These are phyloP conservation scores for Coprinopsis sp. DNA, from an alignment of 768 basidiomycete genomes.

Conservation along the genomic window DNA sequence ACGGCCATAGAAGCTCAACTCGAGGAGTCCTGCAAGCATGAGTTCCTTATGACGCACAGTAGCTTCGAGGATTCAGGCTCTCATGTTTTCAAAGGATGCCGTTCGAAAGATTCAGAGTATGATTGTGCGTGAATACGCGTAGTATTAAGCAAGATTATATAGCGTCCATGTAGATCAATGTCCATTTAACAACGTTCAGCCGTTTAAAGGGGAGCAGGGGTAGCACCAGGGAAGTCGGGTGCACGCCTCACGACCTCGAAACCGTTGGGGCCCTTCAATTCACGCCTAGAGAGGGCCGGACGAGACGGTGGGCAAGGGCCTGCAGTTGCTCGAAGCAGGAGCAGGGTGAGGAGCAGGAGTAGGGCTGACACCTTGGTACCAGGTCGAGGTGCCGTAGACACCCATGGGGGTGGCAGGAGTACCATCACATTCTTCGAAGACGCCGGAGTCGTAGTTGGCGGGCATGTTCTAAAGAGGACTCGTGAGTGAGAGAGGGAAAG, in stretches of 20 bases:
- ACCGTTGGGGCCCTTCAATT: slow-evolving; percentile 13
- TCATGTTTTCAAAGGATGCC: too few relatives aligned
- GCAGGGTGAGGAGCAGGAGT: slow-evolving; percentile 58
- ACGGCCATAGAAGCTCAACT: too few relatives aligned
- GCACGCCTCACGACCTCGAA: slow-evolving; percentile 6
- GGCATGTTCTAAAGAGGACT: slow-evolving; percentile 62
- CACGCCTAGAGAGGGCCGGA: slow-evolving; percentile 23
- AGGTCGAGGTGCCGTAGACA: slow-evolving; percentile 68
- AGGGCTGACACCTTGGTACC: slow-evolving; percentile 53
- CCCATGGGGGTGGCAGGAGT: slow-evolving; percentile 63
- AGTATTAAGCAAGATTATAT: too few relatives aligned
- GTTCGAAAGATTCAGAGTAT: too few relatives aligned
- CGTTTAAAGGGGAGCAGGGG: slow-evolving; percentile 18
- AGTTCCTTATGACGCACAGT: too few relatives aligned
- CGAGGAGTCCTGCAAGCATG: too few relatives aligned
- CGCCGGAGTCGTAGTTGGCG: slow-evolving; percentile 53
- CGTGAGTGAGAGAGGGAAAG: background rate
- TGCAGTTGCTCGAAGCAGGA: slow-evolving; percentile 65
- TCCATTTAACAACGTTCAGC: too few relatives aligned
- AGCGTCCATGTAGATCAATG: too few relatives aligned
- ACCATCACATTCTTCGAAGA: slow-evolving; percentile 64
- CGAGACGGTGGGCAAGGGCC: slow-evolving; percentile 30
- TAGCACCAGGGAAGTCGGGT: slow-evolving; percentile 18
- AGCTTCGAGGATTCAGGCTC: too few relatives aligned
- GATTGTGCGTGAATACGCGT: too few relatives aligned